Base-by-base conservation (phyloP, 441 rosid genomes). In the Gossypium aridum region DNA sequence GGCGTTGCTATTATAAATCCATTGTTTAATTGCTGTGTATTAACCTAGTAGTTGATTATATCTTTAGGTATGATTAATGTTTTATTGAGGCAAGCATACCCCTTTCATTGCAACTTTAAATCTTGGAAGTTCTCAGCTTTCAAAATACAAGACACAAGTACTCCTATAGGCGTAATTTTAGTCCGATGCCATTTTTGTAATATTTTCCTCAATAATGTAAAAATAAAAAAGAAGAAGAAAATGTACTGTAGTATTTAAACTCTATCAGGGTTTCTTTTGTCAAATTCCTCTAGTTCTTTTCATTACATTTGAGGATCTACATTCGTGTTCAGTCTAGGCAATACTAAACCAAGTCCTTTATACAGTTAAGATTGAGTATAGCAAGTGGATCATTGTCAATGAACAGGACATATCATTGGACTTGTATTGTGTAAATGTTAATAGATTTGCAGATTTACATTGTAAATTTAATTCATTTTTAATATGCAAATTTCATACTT, bases 371-470 rank as follows among this genome's bases (percentile, higher is more conserved):
- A 23, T 66, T 10, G 19, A 66, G n/a, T 45, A 66, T 45, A 22
- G 71, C 56, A 45, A 47, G 34, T 22, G 19, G 56, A 23, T 66
- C 34, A 43, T 66, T 66, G 71, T 43, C 71, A 43, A 45, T 19
- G 28, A 25, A 64, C 28, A 39, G 22, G 14, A 64, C 70, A 10
- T 64, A 43, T 65, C 4, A 19, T 20, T 65, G 54, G 28, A 10
- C 34, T 45, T 66, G 55, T 25, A 45, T 66, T 43, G 34, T 22
- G 25, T 6, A 23, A 25, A n/a, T 68, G 59, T 68, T 68, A 49
- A 68, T 49, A n/a, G 39, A 23, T 67, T 23, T 68, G 60, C 43
- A 51, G 60, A 51, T 68, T 43, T 43, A 65, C 39, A 68, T 69
- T 16, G 4, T 16, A 53, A 51, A 25, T 51, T 51, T 47, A 51